Evolutionary conservation across 2,329 filamentous ascomycete species (phyloP), one percentile per base, ranked within the genome.

Genomic region (Aureobasidium leucospermi): DNA sequence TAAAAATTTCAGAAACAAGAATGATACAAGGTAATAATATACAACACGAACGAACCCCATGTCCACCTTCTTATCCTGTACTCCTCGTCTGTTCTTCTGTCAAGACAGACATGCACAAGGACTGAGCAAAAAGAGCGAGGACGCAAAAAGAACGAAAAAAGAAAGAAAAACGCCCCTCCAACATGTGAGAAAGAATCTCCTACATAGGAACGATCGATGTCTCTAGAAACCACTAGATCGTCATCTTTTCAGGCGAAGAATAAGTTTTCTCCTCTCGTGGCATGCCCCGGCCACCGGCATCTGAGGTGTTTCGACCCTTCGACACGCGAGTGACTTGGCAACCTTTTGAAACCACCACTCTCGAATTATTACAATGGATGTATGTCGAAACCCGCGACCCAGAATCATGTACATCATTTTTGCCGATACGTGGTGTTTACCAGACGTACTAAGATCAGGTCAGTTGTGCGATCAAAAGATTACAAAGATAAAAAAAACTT

Each of bases 401-500:
- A 55, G 51, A 42, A 55, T 55, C 51, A 43, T 55, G 28, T 55
- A 55, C 51, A 55, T 43, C 51, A 34, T 41, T 39, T 46, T 38
- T 34, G 36, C 36, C 48, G 36, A 36, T 29, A 16, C 36, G 4
- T 31, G 28, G 39, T 32, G 10, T 43, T 55, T 43, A 55, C 36
- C 19, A 57, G 52, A 57, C 52, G 42, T 57, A 57, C 52, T 57
- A n/a, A 10, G 11, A n/a, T 6, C 1, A 23, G 10, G 9, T 57
- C 5, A 42, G 36, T 36, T 7, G 13, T 15, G 1, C 13, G 36
- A n/a, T 34, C 16, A 23, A 11, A 3, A 43, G 13, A 10, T 29
- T 8, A 13, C 2, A 16, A 6, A 28, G 29, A 23, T 19, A 11
- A 16, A 11, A 41, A 34, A 43, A 38, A 63, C 71, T 70, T 57